Base-by-base conservation (phyloP, 192 early-diverging fungal species). In the Coemansia sp. region DNA sequence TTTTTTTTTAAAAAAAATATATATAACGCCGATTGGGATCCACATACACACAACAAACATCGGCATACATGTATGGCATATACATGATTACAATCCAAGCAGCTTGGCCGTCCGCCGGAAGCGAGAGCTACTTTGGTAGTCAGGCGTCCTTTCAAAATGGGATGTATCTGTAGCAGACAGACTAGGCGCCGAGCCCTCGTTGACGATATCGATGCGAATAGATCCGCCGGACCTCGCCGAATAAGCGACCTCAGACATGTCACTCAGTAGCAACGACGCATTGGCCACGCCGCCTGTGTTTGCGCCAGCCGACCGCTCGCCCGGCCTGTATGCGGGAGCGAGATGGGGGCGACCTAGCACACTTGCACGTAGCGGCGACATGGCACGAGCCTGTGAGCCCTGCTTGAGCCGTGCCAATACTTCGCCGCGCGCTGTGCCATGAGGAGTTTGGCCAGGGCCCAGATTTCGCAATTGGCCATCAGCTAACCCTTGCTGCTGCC, bases 91-190 rank as follows among this genome's bases (percentile, higher is more conserved):
- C 45, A 43, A 63, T 6, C 62, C 67, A 2, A 82, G 65, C 25
- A 76, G 47, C 57, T 73, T 82, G 42, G 73, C 65, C 2, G 74
- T 73, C 35, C 79, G 79, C 56, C 67, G 49, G 64, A 82, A 82
- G 41, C 79, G 70, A 25, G 49, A 53, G n/a, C 73, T 66, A 39
- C 49, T 67, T n/a, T 58, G 56, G 35, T 58, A 58, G 7, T 6
- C 32, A 24, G 37, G 56, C 7, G 56, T 17, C 6, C 41, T 29
- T 62, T 8, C 47, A n/a, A 40, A 5, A 19, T 41, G 46, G 8
- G 73, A 42, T 0, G 35, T 14, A 12, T 62, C 60, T 1, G 59
- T 22, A 1, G 27, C 35, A 15, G 58, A 60, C 32, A 70, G 51
- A 14, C 45, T 70, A 20, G 65, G 27, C 19, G 64, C 49, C 8